Evolutionary conservation across 352 stramenopile species (phyloP).

Genomic region (Phytophthora megakarya): DNA sequence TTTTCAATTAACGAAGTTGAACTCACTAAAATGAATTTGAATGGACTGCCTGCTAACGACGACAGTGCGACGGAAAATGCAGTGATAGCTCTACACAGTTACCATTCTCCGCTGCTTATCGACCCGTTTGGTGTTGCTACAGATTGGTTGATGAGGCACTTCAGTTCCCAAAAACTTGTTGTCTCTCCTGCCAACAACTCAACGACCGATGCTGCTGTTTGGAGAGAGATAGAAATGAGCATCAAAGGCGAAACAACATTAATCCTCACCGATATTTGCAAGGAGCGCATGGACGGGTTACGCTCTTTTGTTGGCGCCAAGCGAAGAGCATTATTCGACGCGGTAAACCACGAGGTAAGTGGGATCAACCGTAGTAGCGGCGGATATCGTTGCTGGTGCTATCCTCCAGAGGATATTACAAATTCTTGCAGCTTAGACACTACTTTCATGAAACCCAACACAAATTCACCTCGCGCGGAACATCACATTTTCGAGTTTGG

Average conservation of each 20-base stretch:
- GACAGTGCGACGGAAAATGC: conserved; percentile 46
- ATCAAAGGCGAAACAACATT: conserved; percentile 47
- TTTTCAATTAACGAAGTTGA: conserved; percentile 43
- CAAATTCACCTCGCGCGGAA: not conserved
- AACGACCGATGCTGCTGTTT: conserved; percentile 27
- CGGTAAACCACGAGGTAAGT: conserved; percentile 53
- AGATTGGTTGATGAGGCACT: conserved; percentile 55
- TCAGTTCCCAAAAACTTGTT: conserved; percentile 11
- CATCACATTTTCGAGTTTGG: conserved; percentile 39
- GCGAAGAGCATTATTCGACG: conserved; percentile 46
- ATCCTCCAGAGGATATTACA: conserved; percentile 3
- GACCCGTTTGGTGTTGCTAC: conserved; percentile 61
- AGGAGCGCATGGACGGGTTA: conserved; percentile 31
- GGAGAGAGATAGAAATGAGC: conserved; percentile 45
- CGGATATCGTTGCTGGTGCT: conserved; percentile 50
- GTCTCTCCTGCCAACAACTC: conserved; percentile 24
- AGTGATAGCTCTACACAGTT: conserved; percentile 45
- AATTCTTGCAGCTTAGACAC: not conserved
- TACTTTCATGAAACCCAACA: not conserved
- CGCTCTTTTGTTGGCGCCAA: conserved; percentile 53
- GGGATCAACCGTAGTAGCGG: not conserved
- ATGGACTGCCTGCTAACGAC: conserved; percentile 47
- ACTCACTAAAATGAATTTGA: conserved; percentile 51
- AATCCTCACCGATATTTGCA: conserved; percentile 50
- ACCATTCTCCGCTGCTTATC: conserved; percentile 57